These are phyloP conservation scores for Sporothrix variecibatus DNA, from an alignment of 2,329 filamentous ascomycete species.

Conservation along the genomic window DNA sequence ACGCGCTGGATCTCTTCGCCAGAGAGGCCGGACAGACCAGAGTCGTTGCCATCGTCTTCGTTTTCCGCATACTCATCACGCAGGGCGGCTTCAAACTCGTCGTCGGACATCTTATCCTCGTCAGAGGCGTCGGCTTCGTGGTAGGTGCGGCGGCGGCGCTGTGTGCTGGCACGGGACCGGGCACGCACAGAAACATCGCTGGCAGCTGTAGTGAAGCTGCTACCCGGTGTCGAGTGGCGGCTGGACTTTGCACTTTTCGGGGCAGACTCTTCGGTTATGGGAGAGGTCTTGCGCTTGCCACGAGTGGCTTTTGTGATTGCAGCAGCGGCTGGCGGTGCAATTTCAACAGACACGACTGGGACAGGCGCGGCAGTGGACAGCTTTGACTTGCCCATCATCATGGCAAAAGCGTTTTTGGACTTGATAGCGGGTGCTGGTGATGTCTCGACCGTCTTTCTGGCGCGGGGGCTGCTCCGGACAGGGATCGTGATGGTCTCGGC, in stretches of 20 bases:
- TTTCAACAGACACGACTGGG: neutral
- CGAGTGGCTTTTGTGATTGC: slow-evolving; percentile 32
- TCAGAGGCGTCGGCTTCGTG: slow-evolving; percentile 61
- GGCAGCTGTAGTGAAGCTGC: slow-evolving; percentile 32
- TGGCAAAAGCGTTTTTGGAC: slow-evolving; percentile 50
- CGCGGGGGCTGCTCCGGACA: slow-evolving; percentile 42
- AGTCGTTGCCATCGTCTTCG: slow-evolving; percentile 45
- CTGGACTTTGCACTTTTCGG: slow-evolving; percentile 76
- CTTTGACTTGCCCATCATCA: slow-evolving; percentile 55
- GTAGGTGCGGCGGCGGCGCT: slow-evolving; percentile 43
- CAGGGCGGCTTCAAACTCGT: slow-evolving; percentile 79
- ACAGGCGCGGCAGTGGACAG: neutral
- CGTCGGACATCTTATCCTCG: slow-evolving; percentile 70
- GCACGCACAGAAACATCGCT: slow-evolving; percentile 38
- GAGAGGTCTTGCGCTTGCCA: slow-evolving; percentile 42
- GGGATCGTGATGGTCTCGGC: slow-evolving; percentile 30
- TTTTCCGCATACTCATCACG: slow-evolving; percentile 58
- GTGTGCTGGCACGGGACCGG: slow-evolving; percentile 50
- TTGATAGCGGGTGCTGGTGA: slow-evolving; percentile 32
- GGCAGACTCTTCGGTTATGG: slow-evolving; percentile 38
- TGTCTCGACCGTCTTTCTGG: slow-evolving; percentile 34
- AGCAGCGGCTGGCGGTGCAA: neutral
- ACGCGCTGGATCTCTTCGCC: slow-evolving; percentile 65
- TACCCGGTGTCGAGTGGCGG: slow-evolving; percentile 70
- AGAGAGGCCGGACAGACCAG: slow-evolving; percentile 39